Evolutionary conservation across 441 rosid species (phyloP).

Genomic region (Kokia cookei): DNA sequence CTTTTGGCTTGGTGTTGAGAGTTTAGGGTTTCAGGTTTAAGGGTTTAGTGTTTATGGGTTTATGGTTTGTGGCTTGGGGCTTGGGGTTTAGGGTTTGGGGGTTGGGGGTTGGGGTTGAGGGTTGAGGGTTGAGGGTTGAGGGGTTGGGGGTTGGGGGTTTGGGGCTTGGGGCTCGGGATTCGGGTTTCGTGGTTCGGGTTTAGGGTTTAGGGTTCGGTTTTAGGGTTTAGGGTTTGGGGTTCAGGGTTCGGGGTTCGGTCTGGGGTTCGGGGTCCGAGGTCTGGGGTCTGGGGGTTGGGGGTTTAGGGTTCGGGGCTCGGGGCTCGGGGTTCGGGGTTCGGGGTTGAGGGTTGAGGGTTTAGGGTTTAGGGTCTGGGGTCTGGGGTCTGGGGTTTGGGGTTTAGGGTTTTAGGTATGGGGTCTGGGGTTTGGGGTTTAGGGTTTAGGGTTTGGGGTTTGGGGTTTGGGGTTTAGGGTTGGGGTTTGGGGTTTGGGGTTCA

Average conservation of each 20-base stretch:
- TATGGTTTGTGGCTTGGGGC: no score
- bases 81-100: no score
- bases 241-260: constrained; percentile 1
- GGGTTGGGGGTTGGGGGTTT: constrained; percentile 4
- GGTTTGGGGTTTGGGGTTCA: no score
- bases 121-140: not conserved
- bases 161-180: not conserved
- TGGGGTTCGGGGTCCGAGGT: not conserved
- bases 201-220: not conserved
- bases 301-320: not conserved
- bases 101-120: not conserved
- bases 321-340: not conserved
- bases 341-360: not conserved
- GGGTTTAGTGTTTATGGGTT: no score
- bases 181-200: not conserved
- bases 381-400: not conserved
- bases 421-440: not conserved
- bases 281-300: not conserved
- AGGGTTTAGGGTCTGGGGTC: not conserved
- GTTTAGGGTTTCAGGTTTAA: no score
- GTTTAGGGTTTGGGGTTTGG: no score
- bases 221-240: not conserved
- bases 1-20: no score
- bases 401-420: not conserved
- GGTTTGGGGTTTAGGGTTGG: no score